These are phyloP conservation scores for Puya raimondii DNA, from an alignment of 176 grass and related monocot species.

Conservation along the genomic window DNA sequence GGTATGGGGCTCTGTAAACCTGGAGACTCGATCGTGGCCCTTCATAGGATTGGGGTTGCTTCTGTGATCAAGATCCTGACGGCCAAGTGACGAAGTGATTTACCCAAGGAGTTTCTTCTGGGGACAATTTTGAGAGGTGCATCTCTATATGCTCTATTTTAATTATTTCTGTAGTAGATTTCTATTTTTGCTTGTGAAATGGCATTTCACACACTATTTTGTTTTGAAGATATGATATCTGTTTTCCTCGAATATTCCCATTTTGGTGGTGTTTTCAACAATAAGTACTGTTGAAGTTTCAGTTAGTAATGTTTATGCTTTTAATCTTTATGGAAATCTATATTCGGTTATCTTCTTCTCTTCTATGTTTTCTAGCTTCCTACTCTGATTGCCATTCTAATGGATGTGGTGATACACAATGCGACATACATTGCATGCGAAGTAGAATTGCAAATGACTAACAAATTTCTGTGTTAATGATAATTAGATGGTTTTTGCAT, in stretches of 20 bases:
- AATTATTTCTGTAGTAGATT: not conserved
- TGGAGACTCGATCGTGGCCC: slow-evolving; percentile 9
- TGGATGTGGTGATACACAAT: no score
- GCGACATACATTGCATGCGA: no score
- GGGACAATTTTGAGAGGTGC: not conserved
- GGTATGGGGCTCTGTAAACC: slow-evolving; percentile 11
- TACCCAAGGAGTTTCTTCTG: not conserved
- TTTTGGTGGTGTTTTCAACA: no score
- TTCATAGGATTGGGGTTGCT: slow-evolving; percentile 6
- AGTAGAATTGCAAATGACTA: no score
- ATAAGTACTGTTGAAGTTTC: no score
- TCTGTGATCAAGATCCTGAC: slow-evolving; percentile 5
- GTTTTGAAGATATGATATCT: not conserved
- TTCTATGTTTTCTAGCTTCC: no score
- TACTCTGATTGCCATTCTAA: no score
- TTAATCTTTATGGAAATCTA: no score
- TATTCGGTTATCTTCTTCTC: no score
- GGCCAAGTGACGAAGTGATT: not conserved
- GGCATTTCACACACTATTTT: not conserved
- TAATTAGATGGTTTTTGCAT: no score
- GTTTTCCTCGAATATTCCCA: not conserved
- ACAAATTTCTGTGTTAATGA: no score
- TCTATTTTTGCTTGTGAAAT: not conserved
- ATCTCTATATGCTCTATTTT: not conserved
- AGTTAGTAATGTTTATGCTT: no score